These are phyloP conservation scores for Cinnamomum micranthum DNA, from an alignment of 164 flowering plant genomes.

Conservation along the genomic window DNA sequence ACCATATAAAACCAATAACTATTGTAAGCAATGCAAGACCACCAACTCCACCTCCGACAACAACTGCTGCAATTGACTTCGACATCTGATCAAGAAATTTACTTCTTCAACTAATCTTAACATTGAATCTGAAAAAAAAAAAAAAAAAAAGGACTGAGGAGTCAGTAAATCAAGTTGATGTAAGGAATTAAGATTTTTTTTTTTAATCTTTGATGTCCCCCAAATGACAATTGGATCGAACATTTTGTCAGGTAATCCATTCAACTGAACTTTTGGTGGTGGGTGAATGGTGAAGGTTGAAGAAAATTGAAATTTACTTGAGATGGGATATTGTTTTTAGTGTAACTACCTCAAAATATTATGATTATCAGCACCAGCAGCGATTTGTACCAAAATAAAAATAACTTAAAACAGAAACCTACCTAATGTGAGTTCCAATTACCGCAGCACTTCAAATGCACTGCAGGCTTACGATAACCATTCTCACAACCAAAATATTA, in stretches of 20 bases:
- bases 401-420: too few species aligned
- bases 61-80: slow-evolving; percentile 29
- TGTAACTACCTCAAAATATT: too few species aligned
- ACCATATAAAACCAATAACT: slow-evolving; percentile 34
- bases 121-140: slow-evolving; percentile 34
- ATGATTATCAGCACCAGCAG: too few species aligned
- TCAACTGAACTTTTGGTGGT: not conserved
- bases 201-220: too few species aligned
- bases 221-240: not conserved
- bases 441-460: not conserved
- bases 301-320: too few species aligned
- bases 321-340: too few species aligned
- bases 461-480: not conserved
- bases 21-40: slow-evolving; percentile 31
- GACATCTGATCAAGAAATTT: slow-evolving; percentile 29
- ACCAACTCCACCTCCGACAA: slow-evolving; percentile 44
- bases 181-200: not conserved
- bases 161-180: not conserved
- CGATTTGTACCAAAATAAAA: too few species aligned
- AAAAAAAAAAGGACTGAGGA: not conserved
- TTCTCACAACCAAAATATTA: not conserved
- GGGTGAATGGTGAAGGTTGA: too few species aligned
- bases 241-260: not conserved
- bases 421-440: not conserved
- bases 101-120: slow-evolving; percentile 20